Percentiles rank a stretch among this genome's conserved stretches.
Conservation (phyloP, 2,329 filamentous ascomycete genomes). For the Pseudogymnoascus sp. region DNA sequence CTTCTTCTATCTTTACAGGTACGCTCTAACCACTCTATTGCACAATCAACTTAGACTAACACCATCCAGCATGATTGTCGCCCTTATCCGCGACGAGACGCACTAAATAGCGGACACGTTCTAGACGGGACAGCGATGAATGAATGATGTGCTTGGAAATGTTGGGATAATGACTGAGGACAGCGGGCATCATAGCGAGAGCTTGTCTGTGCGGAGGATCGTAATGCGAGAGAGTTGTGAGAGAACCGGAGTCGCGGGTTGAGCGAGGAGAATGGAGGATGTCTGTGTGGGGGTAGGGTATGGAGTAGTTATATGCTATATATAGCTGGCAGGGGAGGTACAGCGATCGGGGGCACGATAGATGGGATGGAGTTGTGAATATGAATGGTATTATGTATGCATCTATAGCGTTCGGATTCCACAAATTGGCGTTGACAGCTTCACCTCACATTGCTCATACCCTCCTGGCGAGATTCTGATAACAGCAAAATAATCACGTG, state of each 20-base stretch:
- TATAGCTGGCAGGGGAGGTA: not conserved
- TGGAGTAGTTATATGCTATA: slow-evolving; percentile 2
- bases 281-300: not conserved
- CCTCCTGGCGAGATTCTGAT: not conserved
- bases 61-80: slow-evolving; percentile 72
- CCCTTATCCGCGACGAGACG: slow-evolving; percentile 89
- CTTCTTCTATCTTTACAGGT: slow-evolving; percentile 97
- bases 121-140: slow-evolving; percentile 1
- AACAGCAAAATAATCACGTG: not conserved
- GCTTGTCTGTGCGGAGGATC: slow-evolving; percentile 2
- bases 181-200: slow-evolving; percentile 3
- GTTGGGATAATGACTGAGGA: not conserved
- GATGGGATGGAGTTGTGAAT: not conserved
- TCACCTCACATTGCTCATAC: not conserved
- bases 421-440: not conserved
- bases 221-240: not conserved
- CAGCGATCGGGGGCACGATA: not conserved
- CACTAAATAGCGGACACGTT: slow-evolving; percentile 46
- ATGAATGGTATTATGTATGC: slow-evolving; percentile 9
- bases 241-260: not conserved
- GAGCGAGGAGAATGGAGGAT: not conserved
- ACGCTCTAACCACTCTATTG: not conserved
- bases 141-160: slow-evolving; percentile 2
- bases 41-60: not conserved
- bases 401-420: not conserved